These are phyloP conservation scores for Protomyces pachydermus DNA, from an alignment of 1,139 yeast species.

Conservation along the genomic window DNA sequence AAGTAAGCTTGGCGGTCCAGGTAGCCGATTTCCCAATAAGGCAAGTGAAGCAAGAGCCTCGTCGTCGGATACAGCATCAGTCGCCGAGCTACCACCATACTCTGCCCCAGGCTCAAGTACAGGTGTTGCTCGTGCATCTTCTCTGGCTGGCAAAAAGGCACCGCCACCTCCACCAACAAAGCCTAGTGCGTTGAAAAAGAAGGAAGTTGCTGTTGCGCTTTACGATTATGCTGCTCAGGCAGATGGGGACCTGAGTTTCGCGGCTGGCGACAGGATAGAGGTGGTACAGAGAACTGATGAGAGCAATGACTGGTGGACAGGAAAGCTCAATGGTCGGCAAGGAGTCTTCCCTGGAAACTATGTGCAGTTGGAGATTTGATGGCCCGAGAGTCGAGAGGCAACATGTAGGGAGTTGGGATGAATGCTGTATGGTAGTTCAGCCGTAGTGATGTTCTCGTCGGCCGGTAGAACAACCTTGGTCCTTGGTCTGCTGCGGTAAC, in stretches of 20 bases:
- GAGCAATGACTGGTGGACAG: slow-evolving; percentile 95
- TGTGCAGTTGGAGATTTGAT: neutral
- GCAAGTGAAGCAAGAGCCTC: slow-evolving; percentile 17
- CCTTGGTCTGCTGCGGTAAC: no score
- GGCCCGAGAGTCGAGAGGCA: neutral
- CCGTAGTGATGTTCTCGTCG: no score
- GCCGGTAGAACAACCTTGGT: no score
- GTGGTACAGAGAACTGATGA: slow-evolving; percentile 76
- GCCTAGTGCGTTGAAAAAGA: slow-evolving; percentile 39
- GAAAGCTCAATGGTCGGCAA: slow-evolving; percentile 73
- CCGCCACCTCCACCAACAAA: slow-evolving; percentile 44
- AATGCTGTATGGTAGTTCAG: no score
- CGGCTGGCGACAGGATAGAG: slow-evolving; percentile 83
- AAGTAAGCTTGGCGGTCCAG: slow-evolving; percentile 13
- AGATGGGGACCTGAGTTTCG: slow-evolving; percentile 78
- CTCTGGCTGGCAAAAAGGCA: slow-evolving; percentile 33
- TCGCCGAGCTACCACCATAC: slow-evolving; percentile 27
- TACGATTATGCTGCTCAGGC: slow-evolving; percentile 80
- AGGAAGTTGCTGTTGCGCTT: slow-evolving; percentile 64
- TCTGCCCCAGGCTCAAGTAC: slow-evolving; percentile 17
- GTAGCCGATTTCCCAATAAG: slow-evolving; percentile 13
- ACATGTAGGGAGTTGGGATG: no score
- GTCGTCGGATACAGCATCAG: slow-evolving; percentile 1
- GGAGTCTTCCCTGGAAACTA: slow-evolving; percentile 85
- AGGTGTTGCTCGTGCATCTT: slow-evolving; percentile 33